Evolutionary conservation across 768 basidiomycete genomes (phyloP), one percentile per base, ranked within the genome.

Genomic region (Xerocomus brunneocitrinus): DNA sequence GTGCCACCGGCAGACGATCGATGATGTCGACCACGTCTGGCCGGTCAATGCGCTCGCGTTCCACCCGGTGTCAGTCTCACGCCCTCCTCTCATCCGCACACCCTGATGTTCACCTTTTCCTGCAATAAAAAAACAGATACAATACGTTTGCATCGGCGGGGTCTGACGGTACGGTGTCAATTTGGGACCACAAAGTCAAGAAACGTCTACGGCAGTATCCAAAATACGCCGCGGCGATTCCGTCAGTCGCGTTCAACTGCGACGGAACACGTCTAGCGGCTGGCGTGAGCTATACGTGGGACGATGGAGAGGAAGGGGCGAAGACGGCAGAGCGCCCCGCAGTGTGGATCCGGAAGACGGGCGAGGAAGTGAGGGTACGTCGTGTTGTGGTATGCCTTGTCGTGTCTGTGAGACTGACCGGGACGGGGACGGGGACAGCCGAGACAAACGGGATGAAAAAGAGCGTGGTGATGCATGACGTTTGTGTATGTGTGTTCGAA

Each of bases 101-200:
- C 32, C 5, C 35, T 35, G 35, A 35, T 16, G 35, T 35, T 35
- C 2, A 35, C 32, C 3, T 34, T 10, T 2, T 34, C 28, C 8
- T n/a, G 6, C 7, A 1, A 13, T 12, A 34, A 34, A n/a, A 16
- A 28, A 24, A 31, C 3, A 92, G 90, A 5, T 86, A 85, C 74
- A 95, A 92, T 68, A 98, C 95, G 0, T 97, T 99, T 62, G 92
- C 92, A 0, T 95, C 95, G 0, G 95, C 87, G 3, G 97, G 97
- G 35, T 95, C 93, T 0, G 97, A 99, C 68, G 86, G 86, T 0
- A 89, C 89, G 1, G 91, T 98, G 40, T 93, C 92, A 0, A 85
- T 98, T 54, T 99, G 97, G 97, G 97, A 98, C 66, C 93, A 95
- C 71, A 86, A 87, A 59, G 87, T 95, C 50, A 97, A 98, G 75